Base-by-base conservation (phyloP, 306 rosid species). In the Rubus idaeus region DNA sequence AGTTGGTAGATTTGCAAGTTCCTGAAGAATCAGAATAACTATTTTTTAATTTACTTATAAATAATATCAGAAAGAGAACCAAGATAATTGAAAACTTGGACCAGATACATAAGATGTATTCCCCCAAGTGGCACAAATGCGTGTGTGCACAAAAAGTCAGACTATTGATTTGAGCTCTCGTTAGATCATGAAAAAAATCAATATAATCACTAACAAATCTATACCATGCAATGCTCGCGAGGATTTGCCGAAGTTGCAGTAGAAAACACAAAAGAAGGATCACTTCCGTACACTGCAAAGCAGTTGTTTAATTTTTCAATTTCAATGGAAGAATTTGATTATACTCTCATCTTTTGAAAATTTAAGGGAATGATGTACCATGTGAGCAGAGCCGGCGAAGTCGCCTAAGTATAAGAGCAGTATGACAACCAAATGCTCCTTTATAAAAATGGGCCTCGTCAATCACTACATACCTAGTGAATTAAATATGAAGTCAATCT, bases 371-470 rank as follows among this genome's bases (percentile, higher is more conserved):
- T 18, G 57, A 41, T 73, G 6, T 81, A 95, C 98, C 92, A 73
- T 92, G 88, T 41, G 90, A 84, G 81, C 98, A 95, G 67, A 90
- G 92, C 77, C 97, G 86, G 72, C 77, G 83, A 74, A 95, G 92
- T 86, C 98, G 87, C 87, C 98, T 81, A 66, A 90, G 69, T 77
- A 89, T 88, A 70, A 92, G 84, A 74, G 97, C 96, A 68, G 97
- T 95, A 81, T 92, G 98, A 77, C 97, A 87, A 81, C 98, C 97
- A 86, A 95, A 90, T 76, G 97, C 97, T 76, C 98, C 98, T 90
- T 92, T 92, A 83, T 90, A 95, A 39, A 87, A 83, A 81, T 95
- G 98, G 64, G 97, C 89, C 88, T 95, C 97, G 78, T 95, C 98
- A 73, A 92, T 82, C 79, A 90, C 92, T 73, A 95, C 84, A 89